Conservation (phyloP, 1,139 yeast genomes). For the Scheffersomyces parashehatae region DNA sequence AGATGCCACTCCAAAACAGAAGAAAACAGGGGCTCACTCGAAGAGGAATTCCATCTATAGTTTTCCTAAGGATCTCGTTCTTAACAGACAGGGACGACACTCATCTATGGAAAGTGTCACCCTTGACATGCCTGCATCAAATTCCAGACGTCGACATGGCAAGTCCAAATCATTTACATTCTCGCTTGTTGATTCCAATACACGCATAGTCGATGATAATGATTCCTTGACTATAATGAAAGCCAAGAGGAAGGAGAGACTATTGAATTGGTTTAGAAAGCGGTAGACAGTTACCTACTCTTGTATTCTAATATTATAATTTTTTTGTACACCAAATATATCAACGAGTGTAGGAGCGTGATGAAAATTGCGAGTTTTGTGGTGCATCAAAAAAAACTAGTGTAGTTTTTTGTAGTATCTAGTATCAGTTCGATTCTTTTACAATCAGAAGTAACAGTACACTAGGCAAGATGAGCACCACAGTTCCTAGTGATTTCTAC, state of each 20-base stretch:
- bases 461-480: slow-evolving; percentile 17
- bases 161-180: slow-evolving; percentile 20
- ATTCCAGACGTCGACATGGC: slow-evolving; percentile 9
- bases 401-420: not conserved
- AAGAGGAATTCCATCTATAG: not conserved
- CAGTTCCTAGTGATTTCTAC: slow-evolving; percentile 28
- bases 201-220: slow-evolving; percentile 7
- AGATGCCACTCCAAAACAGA: not conserved
- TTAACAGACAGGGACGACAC: not conserved
- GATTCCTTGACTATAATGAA: slow-evolving; percentile 2
- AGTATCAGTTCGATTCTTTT: slow-evolving; percentile 13
- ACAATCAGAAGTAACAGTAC: slow-evolving; percentile 5
- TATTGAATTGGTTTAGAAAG: slow-evolving; percentile 19
- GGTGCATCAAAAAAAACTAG: slow-evolving; percentile 8
- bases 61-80: not conserved
- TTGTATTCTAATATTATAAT: slow-evolving; percentile 9
- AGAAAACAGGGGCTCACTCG: not conserved
- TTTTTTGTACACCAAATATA: slow-evolving; percentile 9
- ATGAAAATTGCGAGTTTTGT: slow-evolving; percentile 2
- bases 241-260: slow-evolving; percentile 13
- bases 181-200: slow-evolving; percentile 15
- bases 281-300: slow-evolving; percentile 3
- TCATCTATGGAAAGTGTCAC: no score
- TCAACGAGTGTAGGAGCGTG: slow-evolving; percentile 3
- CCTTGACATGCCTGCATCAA: not conserved